Conservation (phyloP, 169 alveolate genomes). For the Cryptosporidium sp. region DNA sequence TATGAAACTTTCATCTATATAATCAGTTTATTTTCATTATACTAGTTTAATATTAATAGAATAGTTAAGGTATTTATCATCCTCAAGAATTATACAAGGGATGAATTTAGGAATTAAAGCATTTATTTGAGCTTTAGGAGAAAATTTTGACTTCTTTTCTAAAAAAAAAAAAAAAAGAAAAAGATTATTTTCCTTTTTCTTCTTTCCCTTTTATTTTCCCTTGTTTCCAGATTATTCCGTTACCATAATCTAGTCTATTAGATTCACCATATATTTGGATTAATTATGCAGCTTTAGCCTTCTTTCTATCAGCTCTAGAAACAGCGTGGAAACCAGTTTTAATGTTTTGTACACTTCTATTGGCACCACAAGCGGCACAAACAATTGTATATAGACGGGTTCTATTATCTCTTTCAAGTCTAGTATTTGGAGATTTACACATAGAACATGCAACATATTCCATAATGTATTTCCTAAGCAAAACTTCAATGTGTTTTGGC, state of each 20-base stretch:
- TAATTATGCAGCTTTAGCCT: constrained; percentile 85
- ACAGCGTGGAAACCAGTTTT: constrained; percentile 95
- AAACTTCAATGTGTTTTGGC: constrained; percentile 92
- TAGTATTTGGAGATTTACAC: constrained; percentile 93
- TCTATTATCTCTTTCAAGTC: constrained; percentile 90
- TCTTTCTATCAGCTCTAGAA: constrained; percentile 92
- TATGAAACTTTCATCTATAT: not conserved
- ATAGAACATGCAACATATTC: constrained; percentile 95
- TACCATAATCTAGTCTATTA: not conserved
- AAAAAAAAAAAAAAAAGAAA: no score
- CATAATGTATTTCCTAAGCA: constrained; percentile 91
- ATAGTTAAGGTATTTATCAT: not conserved
- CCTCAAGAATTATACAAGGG: not conserved
- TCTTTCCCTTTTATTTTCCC: not conserved
- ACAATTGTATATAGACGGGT: constrained; percentile 91
- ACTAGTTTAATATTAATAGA: not conserved
- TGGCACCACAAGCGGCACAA: constrained; percentile 95
- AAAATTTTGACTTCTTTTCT: not conserved
- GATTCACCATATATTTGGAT: not conserved
- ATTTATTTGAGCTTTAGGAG: not conserved
- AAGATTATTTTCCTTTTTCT: no score
- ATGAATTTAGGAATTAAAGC: not conserved
- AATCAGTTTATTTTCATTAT: no score
- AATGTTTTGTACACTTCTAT: constrained; percentile 92
- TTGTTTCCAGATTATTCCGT: not conserved